Base-by-base conservation (phyloP, 202 grass and related monocot species). In the Alloteropsis angusta region DNA sequence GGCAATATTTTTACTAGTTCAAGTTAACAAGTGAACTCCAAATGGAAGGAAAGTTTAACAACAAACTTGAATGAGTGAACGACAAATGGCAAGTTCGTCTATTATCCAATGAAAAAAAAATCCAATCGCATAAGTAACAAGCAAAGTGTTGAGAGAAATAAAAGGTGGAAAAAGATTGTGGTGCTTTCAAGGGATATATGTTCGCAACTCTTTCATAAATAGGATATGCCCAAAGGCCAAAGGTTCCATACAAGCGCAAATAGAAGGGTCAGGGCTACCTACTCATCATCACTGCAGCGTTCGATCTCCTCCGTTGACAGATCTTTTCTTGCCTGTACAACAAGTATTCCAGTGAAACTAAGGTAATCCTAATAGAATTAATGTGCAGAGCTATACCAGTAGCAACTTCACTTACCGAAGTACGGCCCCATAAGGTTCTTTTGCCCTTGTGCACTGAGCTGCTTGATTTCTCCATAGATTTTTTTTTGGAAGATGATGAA, bases 291-390 rank as follows among this genome's bases (percentile, higher is more conserved):
- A 66, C 87, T 89, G 76, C 82, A 84, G 64, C 52, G 66, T 36
- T 95, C 96, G 80, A 84, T 81, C 73, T 91, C 91, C 78, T 94
- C 89, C 45, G 84, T 92, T 39, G 95, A 90, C 62, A 95, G 88
- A 61, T 99, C 91, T 83, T 99, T 99, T 83, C 86, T 99, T 91
- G 90, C 90, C 96, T 99, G 82, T 36, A 91, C 86, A 85, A 71
- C 56, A 53, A 73, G 38, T 62, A 26, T 74, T 79, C 42, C 23
- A 80, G 5, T 75, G 65, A 77, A 85, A 2, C 66, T 85, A 60
- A 75, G 41, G 85, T 78, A 75, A 78, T 79, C 61, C 26, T 56
- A 61, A 25, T 59, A 52, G 59, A n/a, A 77, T 66, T 76, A 60
- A 79, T 79, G 71, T 48, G 71, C 62, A 81, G 26, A 66, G 71